Evolutionary conservation across 176 grass and related monocot genomes (phyloP), one percentile per base, ranked within the genome.

Genomic region (Dendrocalamus sinicus): DNA sequence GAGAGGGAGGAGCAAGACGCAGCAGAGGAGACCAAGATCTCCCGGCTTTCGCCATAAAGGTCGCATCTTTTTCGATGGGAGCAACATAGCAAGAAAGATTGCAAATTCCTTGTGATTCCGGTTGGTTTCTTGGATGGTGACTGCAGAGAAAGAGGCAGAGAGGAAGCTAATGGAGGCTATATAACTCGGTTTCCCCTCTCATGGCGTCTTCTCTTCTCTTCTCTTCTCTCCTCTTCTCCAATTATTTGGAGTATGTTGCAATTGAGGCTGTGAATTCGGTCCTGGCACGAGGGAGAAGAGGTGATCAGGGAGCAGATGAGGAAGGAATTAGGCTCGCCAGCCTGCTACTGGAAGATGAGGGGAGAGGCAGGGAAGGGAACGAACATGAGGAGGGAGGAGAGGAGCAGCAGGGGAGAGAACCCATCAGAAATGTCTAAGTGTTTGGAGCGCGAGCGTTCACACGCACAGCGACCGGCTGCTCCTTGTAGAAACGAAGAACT

Each of bases 21-120:
- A 44, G 23, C 43, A 81, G 80, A 81, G 28, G 43, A 67, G 28
- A 46, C 35, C 51, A 5, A 75, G 85, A 73, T 71, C 19, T 44
- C 78, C 46, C 54, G 66, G 61, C 17, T 44, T 51, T 12, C 3
- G 7, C 72, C 60, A 11, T 32, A 65, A 57, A 78, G 78, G 20
- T 24, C 39, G 64, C 91, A 98, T 95, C 82, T 93, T 92, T 76
- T 9, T 75, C 32, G 40, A 8, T 6, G 13, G 75, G 39, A 0
- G 20, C 28, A 12, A 7, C 61, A 30, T 7, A 16, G n/a, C 22
- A n/a, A 65, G 32, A 73, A 24, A 64, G 23, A 13, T 64, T 15
- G 74, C 12, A 19, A 55, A 40, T 45, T n/a, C 15, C 20, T 15
- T 1, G 4, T 17, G 72, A 10, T 6, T 86, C 22, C 30, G 30